Evolutionary conservation across 2,329 filamentous ascomycete genomes (phyloP).

Genomic region (Fusarium sulawesiense): DNA sequence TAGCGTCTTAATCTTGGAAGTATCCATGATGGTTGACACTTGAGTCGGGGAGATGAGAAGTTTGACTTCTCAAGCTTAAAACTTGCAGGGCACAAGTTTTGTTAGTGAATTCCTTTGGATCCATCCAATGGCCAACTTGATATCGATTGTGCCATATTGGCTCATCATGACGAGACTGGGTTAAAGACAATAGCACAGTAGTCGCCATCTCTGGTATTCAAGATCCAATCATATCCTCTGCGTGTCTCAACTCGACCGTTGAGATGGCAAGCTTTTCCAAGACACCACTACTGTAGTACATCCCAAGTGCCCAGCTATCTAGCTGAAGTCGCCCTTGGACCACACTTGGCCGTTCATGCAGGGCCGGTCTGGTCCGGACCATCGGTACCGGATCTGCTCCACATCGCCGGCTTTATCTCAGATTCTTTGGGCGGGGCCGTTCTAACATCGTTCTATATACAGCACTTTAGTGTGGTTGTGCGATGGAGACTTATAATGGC

Average conservation of each 20-base stretch:
- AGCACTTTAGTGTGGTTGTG: neutral
- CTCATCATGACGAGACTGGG: conserved; percentile 29
- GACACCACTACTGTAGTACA: neutral
- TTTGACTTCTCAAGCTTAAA: neutral
- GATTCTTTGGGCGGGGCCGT: conserved; percentile 8
- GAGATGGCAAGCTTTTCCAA: neutral
- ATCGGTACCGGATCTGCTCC: conserved; percentile 25
- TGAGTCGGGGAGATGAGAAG: neutral
- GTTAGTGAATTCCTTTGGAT: neutral
- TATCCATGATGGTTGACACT: conserved; percentile 3
- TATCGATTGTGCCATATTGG: conserved; percentile 36
- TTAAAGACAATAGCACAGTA: conserved; percentile 15
- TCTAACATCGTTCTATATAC: neutral
- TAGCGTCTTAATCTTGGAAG: conserved; percentile 9
- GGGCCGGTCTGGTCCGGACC: conserved; percentile 16
- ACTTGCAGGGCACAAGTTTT: neutral
- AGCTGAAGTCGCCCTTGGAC: conserved; percentile 1
- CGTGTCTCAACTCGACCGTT: conserved; percentile 3
- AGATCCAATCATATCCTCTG: conserved; percentile 19
- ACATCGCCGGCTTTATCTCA: conserved; percentile 15
- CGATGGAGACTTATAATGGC: neutral
- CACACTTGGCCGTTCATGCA: neutral
- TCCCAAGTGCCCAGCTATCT: conserved; percentile 5
- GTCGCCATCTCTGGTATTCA: conserved; percentile 1
- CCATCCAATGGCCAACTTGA: conserved; percentile 5